Percentiles rank a stretch among this genome's conserved stretches.
These are phyloP conservation scores for Lactarius tabidus DNA, from an alignment of 768 basidiomycete species.

Conservation along the genomic window DNA sequence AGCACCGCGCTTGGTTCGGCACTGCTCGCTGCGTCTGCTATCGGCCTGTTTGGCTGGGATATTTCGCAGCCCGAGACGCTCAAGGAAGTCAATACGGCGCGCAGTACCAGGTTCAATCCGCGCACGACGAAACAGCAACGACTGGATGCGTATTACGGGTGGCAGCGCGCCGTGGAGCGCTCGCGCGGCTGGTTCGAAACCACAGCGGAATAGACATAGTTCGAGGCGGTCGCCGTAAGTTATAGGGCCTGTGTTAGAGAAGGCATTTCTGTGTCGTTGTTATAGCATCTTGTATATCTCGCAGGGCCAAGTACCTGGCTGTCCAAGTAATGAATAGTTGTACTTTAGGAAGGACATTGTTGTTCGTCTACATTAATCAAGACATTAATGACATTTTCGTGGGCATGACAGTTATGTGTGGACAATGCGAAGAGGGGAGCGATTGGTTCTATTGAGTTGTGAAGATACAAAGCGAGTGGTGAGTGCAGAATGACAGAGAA, in stretches of 20 bases:
- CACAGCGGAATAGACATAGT: constrained; percentile 28
- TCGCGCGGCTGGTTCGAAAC: constrained; percentile 78
- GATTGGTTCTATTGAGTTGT: not conserved
- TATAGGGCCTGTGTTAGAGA: not conserved
- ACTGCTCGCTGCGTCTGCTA: constrained; percentile 84
- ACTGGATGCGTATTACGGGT: constrained; percentile 65
- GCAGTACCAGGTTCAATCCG: constrained; percentile 68
- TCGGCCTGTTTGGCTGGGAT: constrained; percentile 91
- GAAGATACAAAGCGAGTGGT: not conserved
- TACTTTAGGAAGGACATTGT: not conserved
- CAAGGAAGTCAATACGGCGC: constrained; percentile 80
- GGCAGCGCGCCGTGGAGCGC: constrained; percentile 87
- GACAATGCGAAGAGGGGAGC: not conserved
- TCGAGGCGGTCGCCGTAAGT: not conserved
- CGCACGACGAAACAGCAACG: constrained; percentile 48
- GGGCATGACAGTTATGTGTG: not conserved
- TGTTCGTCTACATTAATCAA: not conserved
- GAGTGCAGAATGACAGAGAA: no score
- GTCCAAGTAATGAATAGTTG: not conserved
- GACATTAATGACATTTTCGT: not conserved
- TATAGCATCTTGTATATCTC: not conserved
- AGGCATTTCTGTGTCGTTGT: not conserved
- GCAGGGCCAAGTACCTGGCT: not conserved
- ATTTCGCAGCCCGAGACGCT: constrained; percentile 79
- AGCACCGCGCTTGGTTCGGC: constrained; percentile 94